Conservation (phyloP, 441 rosid species). For the Euphorbia corollata region DNA sequence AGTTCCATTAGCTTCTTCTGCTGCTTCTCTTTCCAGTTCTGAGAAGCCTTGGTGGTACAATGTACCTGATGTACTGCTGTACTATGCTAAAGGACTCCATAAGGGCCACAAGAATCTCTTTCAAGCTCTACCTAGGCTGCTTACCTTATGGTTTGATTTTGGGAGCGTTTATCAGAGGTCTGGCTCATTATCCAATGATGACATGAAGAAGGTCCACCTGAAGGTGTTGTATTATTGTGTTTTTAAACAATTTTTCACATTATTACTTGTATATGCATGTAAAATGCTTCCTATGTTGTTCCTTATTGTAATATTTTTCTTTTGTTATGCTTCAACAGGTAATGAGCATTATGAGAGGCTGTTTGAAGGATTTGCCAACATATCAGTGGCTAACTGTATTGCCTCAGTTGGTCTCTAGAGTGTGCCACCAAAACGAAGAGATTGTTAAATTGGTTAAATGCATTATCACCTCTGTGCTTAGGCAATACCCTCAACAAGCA, state of each 20-base stretch:
- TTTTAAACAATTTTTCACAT: background rate
- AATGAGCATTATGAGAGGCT: conserved; percentile 80
- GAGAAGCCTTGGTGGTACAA: conserved; percentile 81
- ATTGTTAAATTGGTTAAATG: conserved; percentile 69
- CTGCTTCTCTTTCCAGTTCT: conserved; percentile 36
- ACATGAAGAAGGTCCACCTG: conserved; percentile 56
- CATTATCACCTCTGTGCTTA: conserved; percentile 78
- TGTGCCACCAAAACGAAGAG: conserved; percentile 96
- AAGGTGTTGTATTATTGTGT: conserved; percentile 43
- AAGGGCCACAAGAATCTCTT: conserved; percentile 93
- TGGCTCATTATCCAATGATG: conserved; percentile 55
- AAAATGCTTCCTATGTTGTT: conserved; percentile 12
- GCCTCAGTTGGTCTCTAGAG: conserved; percentile 97
- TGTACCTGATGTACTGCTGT: conserved; percentile 70
- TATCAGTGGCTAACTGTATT: conserved; percentile 92
- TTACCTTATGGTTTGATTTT: conserved; percentile 96
- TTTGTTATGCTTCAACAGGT: conserved; percentile 46
- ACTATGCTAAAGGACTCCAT: conserved; percentile 94
- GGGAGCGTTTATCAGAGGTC: conserved; percentile 68
- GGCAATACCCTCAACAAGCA: conserved; percentile 91
- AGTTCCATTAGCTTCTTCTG: conserved; percentile 40
- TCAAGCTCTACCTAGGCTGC: conserved; percentile 98
- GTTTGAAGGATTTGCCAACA: conserved; percentile 95
- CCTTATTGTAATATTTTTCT: conserved; percentile 1
- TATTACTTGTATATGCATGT: conserved; percentile 1